Base-by-base conservation (phyloP, 192 early-diverging fungal species). In the Entrophospora sp. region DNA sequence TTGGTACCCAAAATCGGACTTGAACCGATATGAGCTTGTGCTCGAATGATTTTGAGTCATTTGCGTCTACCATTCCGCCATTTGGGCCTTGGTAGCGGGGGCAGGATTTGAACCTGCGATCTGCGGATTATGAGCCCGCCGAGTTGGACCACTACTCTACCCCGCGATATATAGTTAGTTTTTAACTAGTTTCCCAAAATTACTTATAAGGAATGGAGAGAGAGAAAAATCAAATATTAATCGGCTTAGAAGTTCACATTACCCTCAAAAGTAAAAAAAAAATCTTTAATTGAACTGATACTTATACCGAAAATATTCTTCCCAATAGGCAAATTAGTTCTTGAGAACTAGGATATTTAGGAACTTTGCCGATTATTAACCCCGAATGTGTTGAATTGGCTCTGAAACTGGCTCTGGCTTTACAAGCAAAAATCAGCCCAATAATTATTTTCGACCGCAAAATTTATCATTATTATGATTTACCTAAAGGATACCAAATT, bases 401-500 rank as follows among this genome's bases (percentile, higher is more conserved):
- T 1, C 10, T 52, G 27, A 52, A 52, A 52, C 27, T 52, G 27
- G 51, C 51, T 25, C 12, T 25, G 0, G 51, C 51, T 3, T 52
- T 52, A 14, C 5, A 20, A 20, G 27, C 27, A 25, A 27, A 52
- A 52, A 52, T 52, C 30, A 52, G 24, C 3, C 16, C 1, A 52
- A 52, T 5, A 1, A 27, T 52, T 27, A 4, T 52, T 52, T 52
- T 52, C 27, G 51, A 52, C 51, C 51, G 51, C 51, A 52, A 52
- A 25, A 52, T 52, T 27, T 52, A 52, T 25, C 18, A 52, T 52
- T 52, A 52, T 52, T 52, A 25, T 52, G 51, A 52, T 52, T 52
- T 52, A 27, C 51, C 51, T 0, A 52, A 52, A 52, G 51, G 51
- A n/a, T 52, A 52, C 51, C 51, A 52, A 52, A 52, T 52, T 52